Percentiles rank a stretch among this genome's conserved stretches.
These are phyloP conservation scores for Botryotinia narcissicola DNA, from an alignment of 2,329 filamentous ascomycete species.

Conservation along the genomic window DNA sequence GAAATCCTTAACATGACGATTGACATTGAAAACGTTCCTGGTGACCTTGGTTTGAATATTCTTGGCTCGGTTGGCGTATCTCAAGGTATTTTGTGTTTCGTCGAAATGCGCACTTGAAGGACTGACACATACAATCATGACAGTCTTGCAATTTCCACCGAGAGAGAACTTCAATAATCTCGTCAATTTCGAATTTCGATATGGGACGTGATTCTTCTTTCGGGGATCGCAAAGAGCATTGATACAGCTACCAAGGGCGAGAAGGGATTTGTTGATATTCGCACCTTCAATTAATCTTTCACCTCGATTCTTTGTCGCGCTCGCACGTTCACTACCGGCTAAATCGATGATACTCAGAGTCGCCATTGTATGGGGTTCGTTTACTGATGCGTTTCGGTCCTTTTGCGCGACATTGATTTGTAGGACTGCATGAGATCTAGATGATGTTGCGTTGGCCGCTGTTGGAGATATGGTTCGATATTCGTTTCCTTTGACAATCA, in stretches of 20 bases:
- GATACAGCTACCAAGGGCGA: constrained; percentile 94
- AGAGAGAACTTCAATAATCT: constrained; percentile 94
- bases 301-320: constrained; percentile 93
- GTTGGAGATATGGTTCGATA: constrained; percentile 95
- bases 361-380: constrained; percentile 96
- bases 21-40: constrained; percentile 98
- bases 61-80: constrained; percentile 96
- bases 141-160: constrained; percentile 96
- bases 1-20: constrained; percentile 98
- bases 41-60: constrained; percentile 99
- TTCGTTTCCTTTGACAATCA: constrained; percentile 94
- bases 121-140: constrained; percentile 99
- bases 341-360: constrained; percentile 98
- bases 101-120: constrained; percentile 96
- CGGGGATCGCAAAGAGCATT: constrained; percentile 93
- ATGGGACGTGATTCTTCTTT: constrained; percentile 91
- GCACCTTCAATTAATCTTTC: constrained; percentile 89
- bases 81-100: constrained; percentile 95
- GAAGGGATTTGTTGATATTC: constrained; percentile 98
- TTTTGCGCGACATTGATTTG: constrained; percentile 96
- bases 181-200: constrained; percentile 96
- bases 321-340: constrained; percentile 92
- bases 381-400: constrained; percentile 86
- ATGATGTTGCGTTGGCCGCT: constrained; percentile 95
- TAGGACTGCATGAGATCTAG: constrained; percentile 91